These are phyloP conservation scores for Colletotrichum godetiae DNA, from an alignment of 2,329 filamentous ascomycete species.

Conservation along the genomic window DNA sequence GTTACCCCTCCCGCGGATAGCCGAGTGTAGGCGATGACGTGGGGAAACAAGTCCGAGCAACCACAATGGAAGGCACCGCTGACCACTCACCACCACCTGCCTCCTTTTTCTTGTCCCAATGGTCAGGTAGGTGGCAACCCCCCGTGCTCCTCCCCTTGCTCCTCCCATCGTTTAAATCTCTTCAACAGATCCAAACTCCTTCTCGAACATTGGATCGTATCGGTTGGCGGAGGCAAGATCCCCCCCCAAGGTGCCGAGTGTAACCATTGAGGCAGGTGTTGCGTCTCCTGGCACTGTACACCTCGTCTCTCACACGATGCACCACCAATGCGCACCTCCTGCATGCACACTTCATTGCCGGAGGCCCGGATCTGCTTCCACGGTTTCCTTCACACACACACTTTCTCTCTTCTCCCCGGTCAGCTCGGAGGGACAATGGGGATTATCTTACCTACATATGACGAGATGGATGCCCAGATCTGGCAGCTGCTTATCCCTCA, in stretches of 20 bases:
- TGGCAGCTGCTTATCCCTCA: not conserved
- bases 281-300: not conserved
- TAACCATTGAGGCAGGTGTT: constrained; percentile 27
- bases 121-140: not conserved
- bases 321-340: not conserved
- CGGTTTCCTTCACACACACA: not conserved
- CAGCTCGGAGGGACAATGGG: not conserved
- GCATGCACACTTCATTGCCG: constrained; percentile 21
- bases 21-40: constrained; percentile 34
- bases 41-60: not conserved
- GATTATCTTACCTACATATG: constrained; percentile 9
- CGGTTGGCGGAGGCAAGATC: not conserved
- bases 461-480: not conserved
- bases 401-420: not conserved
- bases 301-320: not conserved
- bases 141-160: not conserved
- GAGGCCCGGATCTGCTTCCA: constrained; percentile 32
- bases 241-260: constrained; percentile 23
- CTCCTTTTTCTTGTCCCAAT: not conserved
- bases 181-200: not conserved
- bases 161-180: not conserved
- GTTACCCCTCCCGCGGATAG: constrained; percentile 27
- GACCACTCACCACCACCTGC: not conserved
- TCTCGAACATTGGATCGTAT: constrained; percentile 17
- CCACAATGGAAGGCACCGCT: not conserved